Evolutionary conservation across 1,284 basidiomycete species (phyloP).

Genomic region (Malassezia cuniculi): DNA sequence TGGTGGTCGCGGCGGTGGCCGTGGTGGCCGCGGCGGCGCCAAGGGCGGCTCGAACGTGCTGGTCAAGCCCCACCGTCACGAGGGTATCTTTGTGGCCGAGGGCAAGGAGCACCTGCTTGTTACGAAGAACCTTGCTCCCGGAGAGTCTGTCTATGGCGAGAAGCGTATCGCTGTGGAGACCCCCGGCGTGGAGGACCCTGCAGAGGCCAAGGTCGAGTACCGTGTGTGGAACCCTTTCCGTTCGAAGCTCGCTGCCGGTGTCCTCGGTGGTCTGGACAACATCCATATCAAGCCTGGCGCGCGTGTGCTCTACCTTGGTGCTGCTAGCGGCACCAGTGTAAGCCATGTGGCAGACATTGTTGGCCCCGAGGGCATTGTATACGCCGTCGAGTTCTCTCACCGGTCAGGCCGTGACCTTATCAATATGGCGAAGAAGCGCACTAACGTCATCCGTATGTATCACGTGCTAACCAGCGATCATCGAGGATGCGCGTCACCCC

Average conservation of each 20-base stretch:
- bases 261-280: slow-evolving; percentile 84
- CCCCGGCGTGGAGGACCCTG: slow-evolving; percentile 52
- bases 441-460: slow-evolving; percentile 86
- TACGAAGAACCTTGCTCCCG: slow-evolving; percentile 92
- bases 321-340: slow-evolving; percentile 87
- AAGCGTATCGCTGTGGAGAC: slow-evolving; percentile 55
- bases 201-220: slow-evolving; percentile 76
- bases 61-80: slow-evolving; percentile 87
- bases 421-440: slow-evolving; percentile 98
- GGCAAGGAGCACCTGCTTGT: slow-evolving; percentile 88
- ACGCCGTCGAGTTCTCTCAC: slow-evolving; percentile 95
- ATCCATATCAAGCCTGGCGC: slow-evolving; percentile 87
- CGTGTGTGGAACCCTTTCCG: slow-evolving; percentile 99
- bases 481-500: slow-evolving; percentile 89
- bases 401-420: slow-evolving; percentile 94
- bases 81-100: slow-evolving; percentile 57
- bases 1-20: slow-evolving; percentile 37
- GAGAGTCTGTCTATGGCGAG: slow-evolving; percentile 96
- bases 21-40: slow-evolving; percentile 44
- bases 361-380: slow-evolving; percentile 89
- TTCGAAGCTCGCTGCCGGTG: slow-evolving; percentile 89
- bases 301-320: slow-evolving; percentile 95
- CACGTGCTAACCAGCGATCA: slow-evolving; percentile 57
- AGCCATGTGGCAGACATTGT: slow-evolving; percentile 97
- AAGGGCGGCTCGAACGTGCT: slow-evolving; percentile 63